Evolutionary conservation across 2,329 filamentous ascomycete genomes (phyloP).

Genomic region (Stemphylium lycopersici): DNA sequence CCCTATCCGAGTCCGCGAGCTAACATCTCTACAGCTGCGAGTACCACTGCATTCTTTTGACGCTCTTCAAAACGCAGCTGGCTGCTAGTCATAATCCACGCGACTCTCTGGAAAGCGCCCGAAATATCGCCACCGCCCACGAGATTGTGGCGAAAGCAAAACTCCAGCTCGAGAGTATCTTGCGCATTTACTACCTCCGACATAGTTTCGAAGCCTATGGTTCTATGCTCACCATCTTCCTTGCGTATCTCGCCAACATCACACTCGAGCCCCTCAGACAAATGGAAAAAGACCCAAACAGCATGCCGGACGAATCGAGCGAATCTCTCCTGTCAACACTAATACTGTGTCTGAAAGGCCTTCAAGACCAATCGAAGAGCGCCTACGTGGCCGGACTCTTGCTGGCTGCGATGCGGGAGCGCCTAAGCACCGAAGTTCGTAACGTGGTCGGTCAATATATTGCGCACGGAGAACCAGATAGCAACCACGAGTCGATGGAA

Average conservation of each 20-base stretch:
- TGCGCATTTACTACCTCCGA: constrained; percentile 15
- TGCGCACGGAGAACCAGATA: not conserved
- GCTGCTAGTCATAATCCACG: not conserved
- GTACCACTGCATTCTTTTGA: constrained; percentile 5
- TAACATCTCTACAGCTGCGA: not conserved
- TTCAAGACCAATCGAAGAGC: constrained; percentile 14
- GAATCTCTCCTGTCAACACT: constrained; percentile 20
- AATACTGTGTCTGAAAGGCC: constrained; percentile 14
- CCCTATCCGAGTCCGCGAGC: not conserved
- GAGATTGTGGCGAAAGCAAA: not conserved
- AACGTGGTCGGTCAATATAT: constrained; percentile 1
- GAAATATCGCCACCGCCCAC: not conserved
- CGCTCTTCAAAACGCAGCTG: constrained; percentile 3
- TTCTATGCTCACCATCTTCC: constrained; percentile 6
- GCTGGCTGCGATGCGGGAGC: constrained; percentile 5
- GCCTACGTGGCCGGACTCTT: constrained; percentile 7
- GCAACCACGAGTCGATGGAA: not conserved
- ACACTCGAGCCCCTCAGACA: constrained; percentile 5
- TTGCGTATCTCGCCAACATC: constrained; percentile 14
- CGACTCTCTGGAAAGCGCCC: not conserved
- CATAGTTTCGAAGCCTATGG: constrained; percentile 16
- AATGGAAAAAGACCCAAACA: constrained; percentile 1
- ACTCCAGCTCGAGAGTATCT: constrained; percentile 7
- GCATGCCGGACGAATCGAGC: not conserved
- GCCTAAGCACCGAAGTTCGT: constrained; percentile 2